Conservation (phyloP, 2,329 filamentous ascomycete species). For the Ascosphaera pollenicola region DNA sequence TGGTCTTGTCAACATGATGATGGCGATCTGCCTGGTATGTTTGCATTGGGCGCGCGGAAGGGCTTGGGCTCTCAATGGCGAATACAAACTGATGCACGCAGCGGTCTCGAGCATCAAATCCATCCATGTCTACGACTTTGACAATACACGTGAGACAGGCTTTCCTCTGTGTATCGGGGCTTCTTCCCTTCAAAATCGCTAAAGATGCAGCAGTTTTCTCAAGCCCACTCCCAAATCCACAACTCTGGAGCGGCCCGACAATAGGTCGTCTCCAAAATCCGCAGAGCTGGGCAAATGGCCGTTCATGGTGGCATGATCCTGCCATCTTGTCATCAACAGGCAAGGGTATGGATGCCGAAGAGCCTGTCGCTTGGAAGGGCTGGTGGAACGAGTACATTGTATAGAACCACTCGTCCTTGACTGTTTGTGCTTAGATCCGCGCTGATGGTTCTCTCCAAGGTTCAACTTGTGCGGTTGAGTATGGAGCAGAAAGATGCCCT, state of each 20-base stretch:
- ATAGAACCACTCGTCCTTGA: conserved; percentile 10
- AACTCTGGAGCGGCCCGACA: conserved; percentile 62
- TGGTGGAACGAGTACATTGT: conserved; percentile 93
- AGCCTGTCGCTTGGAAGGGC: conserved; percentile 63
- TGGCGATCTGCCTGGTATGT: conserved; percentile 39
- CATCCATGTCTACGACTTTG: conserved; percentile 92
- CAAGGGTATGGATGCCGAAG: conserved; percentile 59
- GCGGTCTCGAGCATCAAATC: conserved; percentile 47
- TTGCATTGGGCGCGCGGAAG: background rate
- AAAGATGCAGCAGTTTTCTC: conserved; percentile 47
- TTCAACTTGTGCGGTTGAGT: conserved; percentile 55
- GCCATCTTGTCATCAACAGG: conserved; percentile 72
- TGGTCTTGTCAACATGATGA: conserved; percentile 58
- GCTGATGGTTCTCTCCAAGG: conserved; percentile 13
- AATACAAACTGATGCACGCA: conserved; percentile 9
- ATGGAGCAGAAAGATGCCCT: conserved; percentile 68
- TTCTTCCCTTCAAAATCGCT: background rate
- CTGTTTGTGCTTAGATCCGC: background rate
- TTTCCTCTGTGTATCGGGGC: background rate
- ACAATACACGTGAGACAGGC: conserved; percentile 56
- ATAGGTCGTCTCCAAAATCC: conserved; percentile 55
- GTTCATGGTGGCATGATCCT: conserved; percentile 89
- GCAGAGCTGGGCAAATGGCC: conserved; percentile 53
- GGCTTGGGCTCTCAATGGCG: background rate
- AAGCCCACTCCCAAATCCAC: conserved; percentile 70